A percentile compares a stretch with the other conserved stretches of the same genome.
Evolutionary conservation across 2,329 filamentous ascomycete genomes (phyloP).

Genomic region (Botrytis galanthina): DNA sequence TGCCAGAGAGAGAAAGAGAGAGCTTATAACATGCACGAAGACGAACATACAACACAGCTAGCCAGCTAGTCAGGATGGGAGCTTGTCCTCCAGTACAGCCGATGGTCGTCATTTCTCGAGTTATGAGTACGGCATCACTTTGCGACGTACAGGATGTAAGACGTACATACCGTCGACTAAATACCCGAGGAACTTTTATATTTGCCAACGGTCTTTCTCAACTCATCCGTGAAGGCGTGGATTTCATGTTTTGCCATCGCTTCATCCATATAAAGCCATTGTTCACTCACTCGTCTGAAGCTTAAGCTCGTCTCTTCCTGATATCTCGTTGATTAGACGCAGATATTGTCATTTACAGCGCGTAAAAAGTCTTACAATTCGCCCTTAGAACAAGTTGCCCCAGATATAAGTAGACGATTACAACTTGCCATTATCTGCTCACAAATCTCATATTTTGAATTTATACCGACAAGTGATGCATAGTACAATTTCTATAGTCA

Average conservation of each 20-base stretch:
- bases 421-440: background rate
- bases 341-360: background rate
- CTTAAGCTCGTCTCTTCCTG: too few species aligned
- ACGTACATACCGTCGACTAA: background rate
- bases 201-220: background rate
- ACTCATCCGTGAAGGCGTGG: background rate
- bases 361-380: background rate
- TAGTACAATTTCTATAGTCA: background rate
- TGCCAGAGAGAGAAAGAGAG: background rate
- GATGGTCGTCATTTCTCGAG: background rate
- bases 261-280: too few species aligned
- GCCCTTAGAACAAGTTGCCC: background rate
- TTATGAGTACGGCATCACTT: background rate
- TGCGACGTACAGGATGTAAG: background rate
- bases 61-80: background rate
- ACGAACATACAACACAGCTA: background rate
- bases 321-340: background rate
- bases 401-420: background rate
- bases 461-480: background rate
- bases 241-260: background rate
- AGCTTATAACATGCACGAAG: background rate
- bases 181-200: background rate
- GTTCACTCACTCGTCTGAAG: background rate
- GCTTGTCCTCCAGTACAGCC: background rate
- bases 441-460: background rate